A percentile compares a stretch with the other conserved stretches of the same genome.
Evolutionary conservation across 2,329 filamentous ascomycete genomes (phyloP).

Genomic region (Exophiala mesophila): DNA sequence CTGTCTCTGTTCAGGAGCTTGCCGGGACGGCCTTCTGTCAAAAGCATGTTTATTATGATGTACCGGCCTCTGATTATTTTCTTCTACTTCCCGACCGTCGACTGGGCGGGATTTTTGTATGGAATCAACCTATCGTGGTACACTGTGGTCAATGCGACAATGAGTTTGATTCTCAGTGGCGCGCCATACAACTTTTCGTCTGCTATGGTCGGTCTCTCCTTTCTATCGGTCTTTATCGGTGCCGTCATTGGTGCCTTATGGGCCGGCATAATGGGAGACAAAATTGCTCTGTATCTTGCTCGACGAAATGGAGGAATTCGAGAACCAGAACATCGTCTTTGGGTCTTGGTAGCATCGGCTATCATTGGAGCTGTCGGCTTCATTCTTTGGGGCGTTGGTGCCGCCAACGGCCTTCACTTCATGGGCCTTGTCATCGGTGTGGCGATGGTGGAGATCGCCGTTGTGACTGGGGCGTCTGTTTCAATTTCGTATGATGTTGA

Average conservation of each 20-base stretch:
- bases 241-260: conserved; percentile 8
- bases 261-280: conserved; percentile 24
- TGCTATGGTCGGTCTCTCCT: conserved; percentile 37
- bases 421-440: conserved; percentile 33
- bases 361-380: conserved; percentile 42
- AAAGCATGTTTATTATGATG: background rate
- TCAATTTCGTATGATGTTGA: conserved; percentile 42
- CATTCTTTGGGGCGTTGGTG: conserved; percentile 50
- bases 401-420: conserved; percentile 44
- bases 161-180: conserved; percentile 34
- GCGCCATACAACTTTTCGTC: conserved; percentile 35
- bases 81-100: conserved; percentile 33
- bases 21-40: background rate
- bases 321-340: conserved; percentile 27
- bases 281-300: conserved; percentile 22
- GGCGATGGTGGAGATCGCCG: conserved; percentile 39
- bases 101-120: conserved; percentile 39
- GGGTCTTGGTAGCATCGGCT: conserved; percentile 28
- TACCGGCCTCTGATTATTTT: conserved; percentile 19
- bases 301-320: conserved; percentile 23
- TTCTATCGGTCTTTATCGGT: background rate
- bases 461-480: conserved; percentile 37
- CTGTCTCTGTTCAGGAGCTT: no score
- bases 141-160: conserved; percentile 40
- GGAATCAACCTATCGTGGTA: conserved; percentile 38